Base-by-base conservation (phyloP, 257 asterid genomes). In the Asclepias syriaca region DNA sequence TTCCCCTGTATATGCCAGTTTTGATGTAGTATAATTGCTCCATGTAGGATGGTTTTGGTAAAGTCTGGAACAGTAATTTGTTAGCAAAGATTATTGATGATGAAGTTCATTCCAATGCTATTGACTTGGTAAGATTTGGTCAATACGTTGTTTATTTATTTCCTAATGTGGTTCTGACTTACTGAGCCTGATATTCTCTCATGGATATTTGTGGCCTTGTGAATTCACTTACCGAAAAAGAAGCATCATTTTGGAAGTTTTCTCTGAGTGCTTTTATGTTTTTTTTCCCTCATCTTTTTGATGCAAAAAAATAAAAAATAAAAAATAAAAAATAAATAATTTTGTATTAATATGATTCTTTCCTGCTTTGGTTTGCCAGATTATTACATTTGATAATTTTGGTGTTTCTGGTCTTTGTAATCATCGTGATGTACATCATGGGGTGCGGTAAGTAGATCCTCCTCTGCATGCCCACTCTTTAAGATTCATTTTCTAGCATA, bases 381-480 rank as follows among this genome's bases (percentile, higher is more conserved):
- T 95, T 53, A 78, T 94, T 77, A 87, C 93, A 34, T 94, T 94
- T 79, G 99, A 94, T 77, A 77, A 76, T 72, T 85, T 85, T 76
- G 97, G 99, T 56, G 87, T 91, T 75, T 94, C 98, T 59, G 98
- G 98, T 69, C 99, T 91, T 81, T 91, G 98, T 79, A 88, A 88
- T 75, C 95, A 88, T 75, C 50, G 84, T 37, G 90, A 88, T 65
- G 86, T 88, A 65, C 76, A 80, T 77, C 87, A 60, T 75, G 99
- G 96, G 57, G 98, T 94, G 57, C 78, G 89, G 98, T 87, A 73
- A 79, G 89, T 77, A 32, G 72, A 68, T 69, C 66, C 45, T 21
- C 0, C 2, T 50, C 15, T 40, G 11, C 14, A 18, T 61, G 5
- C 40, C 57, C 66, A 0, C 50, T 34, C 53, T 48, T 57, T 39